Base-by-base conservation (phyloP, 2,329 filamentous ascomycete species). In the Diaporthe helianthi region DNA sequence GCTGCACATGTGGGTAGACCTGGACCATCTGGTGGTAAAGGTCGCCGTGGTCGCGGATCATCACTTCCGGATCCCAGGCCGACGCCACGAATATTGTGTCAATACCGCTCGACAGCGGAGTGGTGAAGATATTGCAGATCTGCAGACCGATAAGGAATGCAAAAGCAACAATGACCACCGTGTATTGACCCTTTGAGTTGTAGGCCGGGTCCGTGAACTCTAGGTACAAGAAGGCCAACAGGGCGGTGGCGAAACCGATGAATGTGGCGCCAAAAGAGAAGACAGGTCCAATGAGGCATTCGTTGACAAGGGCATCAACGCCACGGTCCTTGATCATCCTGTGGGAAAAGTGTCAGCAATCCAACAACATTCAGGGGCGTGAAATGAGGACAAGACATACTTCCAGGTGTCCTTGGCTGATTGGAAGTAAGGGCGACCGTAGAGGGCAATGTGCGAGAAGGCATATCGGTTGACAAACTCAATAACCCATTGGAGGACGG, bases 391-490 rank as follows among this genome's bases (percentile, higher is more conserved):
- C 8, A n/a, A 38, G 29, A 83, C 82, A 75, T 78, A 87, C 74
- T 76, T 89, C 93, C 93, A 97, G 0, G 93, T 97, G 74, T 93
- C 93, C 81, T 97, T 97, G 44, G 94, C 94, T 0, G 94, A 92
- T 1, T 89, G 85, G 67, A 98, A 87, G 77, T 98, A 98, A 0
- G 92, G 83, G 79, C 97, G 97, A 22, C 95, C 95, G 77, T 98
- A 98, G 0, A 98, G 84, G 0, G 95, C 94, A 76, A 98, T 97
- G 77, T 98, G 93, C 36, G 90, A 94, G 80, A 97, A 97, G 0
- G 94, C 94, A 74, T 97, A 97, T 74, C 93, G 89, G 81, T 98
- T 98, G 81, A 97, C 85, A 76, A 97, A 96, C 73, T 93, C 86
- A 0, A 96, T 89, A 0, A 91, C 91, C 94, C 95, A 98, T 73